Conservation (phyloP, 116 monocot species). For the Dioscorea cayenensis region DNA sequence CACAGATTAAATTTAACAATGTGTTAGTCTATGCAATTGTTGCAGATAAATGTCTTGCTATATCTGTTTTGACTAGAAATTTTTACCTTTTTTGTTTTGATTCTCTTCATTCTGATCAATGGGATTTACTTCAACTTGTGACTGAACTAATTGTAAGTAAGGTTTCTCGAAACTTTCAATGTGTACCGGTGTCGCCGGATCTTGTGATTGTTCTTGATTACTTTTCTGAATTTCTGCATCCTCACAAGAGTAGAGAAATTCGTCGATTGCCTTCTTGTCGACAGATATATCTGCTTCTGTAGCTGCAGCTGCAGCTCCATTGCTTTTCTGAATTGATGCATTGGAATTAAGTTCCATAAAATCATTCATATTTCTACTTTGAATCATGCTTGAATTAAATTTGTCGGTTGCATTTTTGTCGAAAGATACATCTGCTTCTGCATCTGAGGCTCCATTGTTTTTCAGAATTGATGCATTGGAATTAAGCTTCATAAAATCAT, state of each 20-base stretch:
- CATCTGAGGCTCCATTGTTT: background rate
- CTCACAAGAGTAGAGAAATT: background rate
- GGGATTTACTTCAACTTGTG: background rate
- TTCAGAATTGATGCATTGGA: background rate
- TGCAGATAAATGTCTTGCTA: background rate
- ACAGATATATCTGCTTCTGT: background rate
- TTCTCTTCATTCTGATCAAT: slow-evolving; percentile 3
- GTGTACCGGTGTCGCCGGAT: background rate
- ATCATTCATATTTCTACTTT: background rate
- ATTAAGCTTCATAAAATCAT: background rate
- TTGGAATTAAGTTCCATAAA: background rate
- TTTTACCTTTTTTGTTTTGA: slow-evolving; percentile 5
- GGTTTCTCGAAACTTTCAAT: slow-evolving; percentile 3
- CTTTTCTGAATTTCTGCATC: background rate
- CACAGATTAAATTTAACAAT: slow-evolving; percentile 2
- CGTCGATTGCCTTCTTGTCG: background rate
- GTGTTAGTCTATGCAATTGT: background rate
- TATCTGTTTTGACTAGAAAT: background rate
- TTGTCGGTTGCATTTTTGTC: background rate
- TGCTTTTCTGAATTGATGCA: background rate
- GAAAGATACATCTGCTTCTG: background rate
- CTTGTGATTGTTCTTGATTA: background rate
- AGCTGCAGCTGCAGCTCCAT: background rate
- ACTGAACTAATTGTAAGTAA: slow-evolving; percentile 1
- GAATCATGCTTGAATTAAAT: background rate